Evolutionary conservation across 2,329 filamentous ascomycete species (phyloP), one percentile per base, ranked within the genome.

Genomic region (Diplodia mutila): DNA sequence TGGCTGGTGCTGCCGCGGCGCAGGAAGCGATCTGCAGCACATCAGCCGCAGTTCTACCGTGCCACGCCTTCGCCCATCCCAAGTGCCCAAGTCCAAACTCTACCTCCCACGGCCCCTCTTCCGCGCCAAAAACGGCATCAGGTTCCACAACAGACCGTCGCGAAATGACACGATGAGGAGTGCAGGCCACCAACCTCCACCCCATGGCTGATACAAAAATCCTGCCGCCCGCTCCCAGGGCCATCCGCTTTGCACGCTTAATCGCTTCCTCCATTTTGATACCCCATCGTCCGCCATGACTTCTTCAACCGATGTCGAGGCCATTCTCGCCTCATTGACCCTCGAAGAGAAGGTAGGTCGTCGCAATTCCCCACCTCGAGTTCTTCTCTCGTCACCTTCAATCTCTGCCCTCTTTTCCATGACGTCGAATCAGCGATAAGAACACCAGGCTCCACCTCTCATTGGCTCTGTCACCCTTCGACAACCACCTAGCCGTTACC

Each of bases 281-380:
- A 49, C n/a, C 59, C n/a, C 34, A 34, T 32, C 27, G n/a, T 54
- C 23, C 25, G 49, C 61, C 64, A 66, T 66, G 51, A 52, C 66
- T 67, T 69, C 29, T 11, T 74, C 76, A 72, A 71, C 71, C 66
- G 72, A 74, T 29, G 68, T 77, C 25, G 74, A 78, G 49, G 69
- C 54, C n/a, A 70, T 76, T 37, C 70, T 78, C 12, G 71, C 72
- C 68, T 75, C 75, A 51, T 66, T 78, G 54, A 76, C 75, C 11
- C 55, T 78, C 39, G 75, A 78, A 61, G 76, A 78, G 68, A 78
- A 78, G 71, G 72, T 77, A 25, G n/a, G 27, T 18, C 23, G 11
- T 39, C 11, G 12, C 8, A n/a, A 23, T 21, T 53, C 4, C 23
- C 7, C n/a, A n/a, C n/a, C 18, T 29, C 11, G 25, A n/a, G 11